Percentiles rank a stretch among this genome's conserved stretches.
Conservation (phyloP, 2,329 filamentous ascomycete genomes). For the Blumeria graminis region DNA sequence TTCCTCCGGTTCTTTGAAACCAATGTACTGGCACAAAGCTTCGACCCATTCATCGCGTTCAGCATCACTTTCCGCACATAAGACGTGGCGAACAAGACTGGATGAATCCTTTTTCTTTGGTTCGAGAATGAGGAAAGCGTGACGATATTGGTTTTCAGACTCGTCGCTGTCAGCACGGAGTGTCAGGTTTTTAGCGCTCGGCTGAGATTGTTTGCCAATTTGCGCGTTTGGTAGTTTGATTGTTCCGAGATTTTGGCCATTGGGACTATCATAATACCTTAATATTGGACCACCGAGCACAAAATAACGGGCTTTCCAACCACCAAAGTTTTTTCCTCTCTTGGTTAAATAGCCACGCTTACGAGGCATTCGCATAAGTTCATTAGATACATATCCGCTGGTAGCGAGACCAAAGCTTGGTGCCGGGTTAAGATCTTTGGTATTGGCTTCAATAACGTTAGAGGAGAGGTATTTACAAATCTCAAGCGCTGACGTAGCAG, state of each 20-base stretch:
- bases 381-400: constrained; percentile 20
- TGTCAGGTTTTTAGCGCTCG: constrained; percentile 33
- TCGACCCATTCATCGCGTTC: constrained; percentile 92
- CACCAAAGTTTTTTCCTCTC: constrained; percentile 92
- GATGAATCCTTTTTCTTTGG: constrained; percentile 89
- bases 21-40: constrained; percentile 68
- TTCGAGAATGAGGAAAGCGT: constrained; percentile 85
- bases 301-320: constrained; percentile 77
- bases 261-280: constrained; percentile 79
- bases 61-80: constrained; percentile 82
- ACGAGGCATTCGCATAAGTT: constrained; percentile 39
- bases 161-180: constrained; percentile 41
- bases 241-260: constrained; percentile 71
- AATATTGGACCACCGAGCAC: constrained; percentile 45
- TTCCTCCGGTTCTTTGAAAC: constrained; percentile 38
- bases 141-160: constrained; percentile 77
- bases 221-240: constrained; percentile 82
- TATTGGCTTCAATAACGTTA: constrained; percentile 35
- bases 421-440: constrained; percentile 26
- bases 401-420: constrained; percentile 17
- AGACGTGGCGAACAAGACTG: constrained; percentile 70
- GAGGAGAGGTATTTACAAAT: constrained; percentile 73
- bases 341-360: constrained; percentile 90
- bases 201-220: constrained; percentile 68
- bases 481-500: constrained; percentile 50